Conservation (phyloP, 192 early-diverging fungal genomes). For the Podila horticola region DNA sequence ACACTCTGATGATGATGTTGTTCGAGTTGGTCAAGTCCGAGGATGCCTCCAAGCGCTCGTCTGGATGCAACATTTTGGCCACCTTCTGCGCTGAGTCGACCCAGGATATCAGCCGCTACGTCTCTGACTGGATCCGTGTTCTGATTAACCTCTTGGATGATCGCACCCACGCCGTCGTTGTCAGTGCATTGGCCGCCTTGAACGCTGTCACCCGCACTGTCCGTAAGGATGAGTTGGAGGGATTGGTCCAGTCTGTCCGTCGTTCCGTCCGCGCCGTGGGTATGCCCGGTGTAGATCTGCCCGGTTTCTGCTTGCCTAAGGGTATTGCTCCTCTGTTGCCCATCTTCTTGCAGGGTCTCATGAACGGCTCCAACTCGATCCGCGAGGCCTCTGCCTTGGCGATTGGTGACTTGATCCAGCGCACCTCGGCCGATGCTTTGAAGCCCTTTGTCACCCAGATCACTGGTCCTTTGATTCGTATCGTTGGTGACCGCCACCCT, state of each 20-base stretch:
- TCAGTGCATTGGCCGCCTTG: constrained; percentile 82
- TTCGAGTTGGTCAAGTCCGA: constrained; percentile 75
- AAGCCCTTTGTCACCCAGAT: constrained; percentile 94
- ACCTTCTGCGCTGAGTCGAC: constrained; percentile 74
- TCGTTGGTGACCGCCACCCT: constrained; percentile 94
- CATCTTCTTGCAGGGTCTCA: constrained; percentile 93
- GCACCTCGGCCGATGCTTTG: constrained; percentile 80
- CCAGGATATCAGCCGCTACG: constrained; percentile 70
- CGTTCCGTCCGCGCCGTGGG: constrained; percentile 71
- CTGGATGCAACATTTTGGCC: constrained; percentile 70
- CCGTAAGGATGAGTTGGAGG: constrained; percentile 90
- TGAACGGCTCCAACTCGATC: constrained; percentile 85
- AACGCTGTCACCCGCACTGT: constrained; percentile 83
- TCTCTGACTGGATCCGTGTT: constrained; percentile 83
- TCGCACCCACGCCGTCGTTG: constrained; percentile 65
- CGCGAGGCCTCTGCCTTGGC: constrained; percentile 89
- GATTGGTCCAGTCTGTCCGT: constrained; percentile 75
- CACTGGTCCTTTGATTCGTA: constrained; percentile 97
- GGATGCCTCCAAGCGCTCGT: constrained; percentile 57
- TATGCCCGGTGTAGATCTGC: constrained; percentile 66
- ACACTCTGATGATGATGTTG: constrained; percentile 81
- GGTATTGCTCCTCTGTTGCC: constrained; percentile 91
- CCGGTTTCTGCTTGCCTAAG: constrained; percentile 93
- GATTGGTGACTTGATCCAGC: constrained; percentile 78
- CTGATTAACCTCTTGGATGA: constrained; percentile 81